These are phyloP conservation scores for Cupressus sempervirens DNA, from an alignment of 75 land plant genomes.

Conservation along the genomic window DNA sequence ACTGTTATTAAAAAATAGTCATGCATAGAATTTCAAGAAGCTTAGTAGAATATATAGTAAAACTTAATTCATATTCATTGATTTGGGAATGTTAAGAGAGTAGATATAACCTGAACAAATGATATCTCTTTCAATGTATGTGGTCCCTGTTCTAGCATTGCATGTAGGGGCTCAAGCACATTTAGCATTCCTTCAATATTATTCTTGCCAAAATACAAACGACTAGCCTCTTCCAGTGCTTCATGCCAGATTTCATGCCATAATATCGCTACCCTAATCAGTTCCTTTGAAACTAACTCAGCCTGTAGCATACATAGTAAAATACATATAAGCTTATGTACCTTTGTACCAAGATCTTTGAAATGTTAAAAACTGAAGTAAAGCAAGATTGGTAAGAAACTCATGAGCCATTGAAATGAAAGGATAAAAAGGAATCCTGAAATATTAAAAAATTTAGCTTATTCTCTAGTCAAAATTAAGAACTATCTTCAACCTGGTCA, in stretches of 20 bases:
- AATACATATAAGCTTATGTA: background rate
- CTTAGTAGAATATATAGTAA: too few relatives aligned
- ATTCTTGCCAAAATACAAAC: constrained; percentile 95
- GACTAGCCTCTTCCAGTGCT: constrained; percentile 96
- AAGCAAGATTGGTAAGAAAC: background rate
- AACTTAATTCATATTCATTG: background rate
- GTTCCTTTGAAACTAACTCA: constrained; percentile 93
- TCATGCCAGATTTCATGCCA: constrained; percentile 99
- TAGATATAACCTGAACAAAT: constrained; percentile 69
- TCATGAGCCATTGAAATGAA: constrained; percentile 3
- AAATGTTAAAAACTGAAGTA: background rate
- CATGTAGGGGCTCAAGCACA: constrained; percentile 85
- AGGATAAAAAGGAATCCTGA: background rate
- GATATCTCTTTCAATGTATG: constrained; percentile 70
- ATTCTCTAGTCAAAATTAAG: background rate
- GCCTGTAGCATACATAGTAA: constrained; percentile 52
- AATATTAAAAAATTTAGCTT: background rate
- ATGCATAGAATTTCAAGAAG: too few relatives aligned
- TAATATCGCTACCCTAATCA: constrained; percentile 92
- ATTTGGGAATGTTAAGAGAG: background rate
- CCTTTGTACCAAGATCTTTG: background rate
- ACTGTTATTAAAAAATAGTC: too few relatives aligned
- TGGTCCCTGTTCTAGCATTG: constrained; percentile 81
- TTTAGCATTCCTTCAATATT: constrained; percentile 98
- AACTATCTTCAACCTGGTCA: constrained; percentile 63